Evolutionary conservation across 768 basidiomycete genomes (phyloP), one percentile per base, ranked within the genome.

Genomic region (Lentinula sp.): DNA sequence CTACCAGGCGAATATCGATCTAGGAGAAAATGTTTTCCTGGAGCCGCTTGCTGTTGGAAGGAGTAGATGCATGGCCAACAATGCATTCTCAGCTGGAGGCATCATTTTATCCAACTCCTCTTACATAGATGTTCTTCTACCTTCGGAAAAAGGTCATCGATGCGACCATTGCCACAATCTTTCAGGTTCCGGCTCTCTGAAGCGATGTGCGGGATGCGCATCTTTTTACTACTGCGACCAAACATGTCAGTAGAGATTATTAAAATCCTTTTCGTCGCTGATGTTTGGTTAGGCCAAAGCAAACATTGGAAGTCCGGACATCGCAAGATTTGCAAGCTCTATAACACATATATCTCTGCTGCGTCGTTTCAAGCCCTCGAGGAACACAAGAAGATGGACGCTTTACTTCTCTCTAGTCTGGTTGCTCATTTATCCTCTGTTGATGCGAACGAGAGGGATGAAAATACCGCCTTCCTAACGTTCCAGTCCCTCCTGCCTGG

Each of bases 221-320:
- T 78, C 81, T 0, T 89, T 87, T 68, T 91, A 84, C 82, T 93
- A 93, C 67, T 93, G 91, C 65, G 79, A 81, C 63, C 63, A 74
- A 23, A 65, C 75, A 70, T 93, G 91, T 48, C 20, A 7, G 46
- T 91, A 69, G 71, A 82, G 66, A 57, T 55, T 1, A 41, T 59
- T 15, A 50, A 53, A 62, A 50, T 57, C 41, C 18, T 7, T 48
- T 50, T 59, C 52, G 53, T 46, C 36, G 51, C 61, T 45, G 15
- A 15, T 49, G 23, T 65, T 35, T 35, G 37, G 37, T 23, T 68
- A 92, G 90, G 90, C 72, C 91, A 93, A 68, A 73, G 61, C n/a
- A 52, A 68, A 37, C 84, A 91, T 58, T 93, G 91, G 91, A 79
- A 78, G 42, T 65, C 74, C 0, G 79, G 83, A 67, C 91, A 93